Evolutionary conservation across 2,329 filamentous ascomycete species (phyloP).

Genomic region (Aspergillus floridensis): DNA sequence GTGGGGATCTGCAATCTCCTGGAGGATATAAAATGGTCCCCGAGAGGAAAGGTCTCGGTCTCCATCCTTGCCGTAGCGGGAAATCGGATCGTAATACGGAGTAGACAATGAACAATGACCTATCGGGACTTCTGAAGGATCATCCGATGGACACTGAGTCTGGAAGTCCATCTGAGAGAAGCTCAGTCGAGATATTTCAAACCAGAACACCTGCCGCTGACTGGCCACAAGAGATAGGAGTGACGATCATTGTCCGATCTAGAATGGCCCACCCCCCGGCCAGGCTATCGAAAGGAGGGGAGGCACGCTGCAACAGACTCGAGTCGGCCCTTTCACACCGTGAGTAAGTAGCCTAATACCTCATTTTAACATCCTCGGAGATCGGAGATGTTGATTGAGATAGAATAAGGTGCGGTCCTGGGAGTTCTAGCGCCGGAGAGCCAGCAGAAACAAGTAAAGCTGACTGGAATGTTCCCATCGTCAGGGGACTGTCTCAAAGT

Average conservation of each 20-base stretch:
- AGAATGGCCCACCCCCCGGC: conserved; percentile 1
- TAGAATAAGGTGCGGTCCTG: conserved; percentile 3
- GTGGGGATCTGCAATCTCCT: background rate
- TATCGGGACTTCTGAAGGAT: background rate
- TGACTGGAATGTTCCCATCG: background rate
- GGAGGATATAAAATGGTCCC: background rate
- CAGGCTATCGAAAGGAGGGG: background rate
- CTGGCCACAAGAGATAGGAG: background rate
- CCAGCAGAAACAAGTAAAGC: background rate
- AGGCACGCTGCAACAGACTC: background rate
- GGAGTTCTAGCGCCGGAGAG: conserved; percentile 1
- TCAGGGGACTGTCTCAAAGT: background rate
- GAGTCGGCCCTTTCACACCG: background rate
- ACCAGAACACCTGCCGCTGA: background rate
- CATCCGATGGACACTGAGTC: background rate
- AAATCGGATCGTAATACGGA: background rate
- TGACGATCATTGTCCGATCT: conserved; percentile 3
- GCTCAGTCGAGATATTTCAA: background rate
- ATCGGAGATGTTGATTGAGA: background rate
- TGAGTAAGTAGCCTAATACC: background rate
- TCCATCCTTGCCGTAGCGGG: background rate
- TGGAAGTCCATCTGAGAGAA: background rate
- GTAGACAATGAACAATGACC: background rate
- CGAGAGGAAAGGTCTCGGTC: background rate
- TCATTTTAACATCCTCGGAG: background rate